These are phyloP conservation scores for Gnomoniopsis sp. DNA, from an alignment of 2,329 filamentous ascomycete genomes.

Conservation along the genomic window DNA sequence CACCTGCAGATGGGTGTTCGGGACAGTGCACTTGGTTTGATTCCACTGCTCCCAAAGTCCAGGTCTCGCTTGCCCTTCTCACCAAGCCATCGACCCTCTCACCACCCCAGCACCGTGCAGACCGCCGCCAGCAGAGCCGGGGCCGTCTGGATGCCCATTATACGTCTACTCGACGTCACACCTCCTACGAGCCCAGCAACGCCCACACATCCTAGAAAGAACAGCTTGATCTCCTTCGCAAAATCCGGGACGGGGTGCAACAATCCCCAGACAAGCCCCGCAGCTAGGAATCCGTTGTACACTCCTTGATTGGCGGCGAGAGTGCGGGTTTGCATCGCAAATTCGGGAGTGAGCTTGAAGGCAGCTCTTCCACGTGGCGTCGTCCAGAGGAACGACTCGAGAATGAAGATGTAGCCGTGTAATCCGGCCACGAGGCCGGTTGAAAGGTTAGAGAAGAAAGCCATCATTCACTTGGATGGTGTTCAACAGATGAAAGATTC, in stretches of 20 bases:
- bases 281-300: conserved; percentile 52
- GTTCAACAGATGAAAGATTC: too few species aligned
- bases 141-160: conserved; percentile 41
- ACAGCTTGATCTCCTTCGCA: conserved; percentile 40
- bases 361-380: conserved; percentile 40
- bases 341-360: conserved; percentile 42
- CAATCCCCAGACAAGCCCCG: conserved; percentile 45
- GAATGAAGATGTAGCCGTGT: conserved; percentile 46
- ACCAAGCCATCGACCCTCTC: background rate
- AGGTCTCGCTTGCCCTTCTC: too few species aligned
- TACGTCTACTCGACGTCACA: conserved; percentile 36
- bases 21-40: too few species aligned
- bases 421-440: conserved; percentile 37
- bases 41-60: too few species aligned
- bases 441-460: conserved; percentile 14
- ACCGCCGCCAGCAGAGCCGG: conserved; percentile 27
- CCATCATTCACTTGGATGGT: background rate
- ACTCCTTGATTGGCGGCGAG: conserved; percentile 50
- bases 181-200: conserved; percentile 45
- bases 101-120: background rate
- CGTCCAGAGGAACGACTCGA: conserved; percentile 51
- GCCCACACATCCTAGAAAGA: conserved; percentile 43
- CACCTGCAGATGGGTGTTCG: too few species aligned
- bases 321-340: conserved; percentile 39
- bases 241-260: conserved; percentile 41